Conservation (phyloP, 495 filamentous ascomycete species). For the Neurospora sp. region DNA sequence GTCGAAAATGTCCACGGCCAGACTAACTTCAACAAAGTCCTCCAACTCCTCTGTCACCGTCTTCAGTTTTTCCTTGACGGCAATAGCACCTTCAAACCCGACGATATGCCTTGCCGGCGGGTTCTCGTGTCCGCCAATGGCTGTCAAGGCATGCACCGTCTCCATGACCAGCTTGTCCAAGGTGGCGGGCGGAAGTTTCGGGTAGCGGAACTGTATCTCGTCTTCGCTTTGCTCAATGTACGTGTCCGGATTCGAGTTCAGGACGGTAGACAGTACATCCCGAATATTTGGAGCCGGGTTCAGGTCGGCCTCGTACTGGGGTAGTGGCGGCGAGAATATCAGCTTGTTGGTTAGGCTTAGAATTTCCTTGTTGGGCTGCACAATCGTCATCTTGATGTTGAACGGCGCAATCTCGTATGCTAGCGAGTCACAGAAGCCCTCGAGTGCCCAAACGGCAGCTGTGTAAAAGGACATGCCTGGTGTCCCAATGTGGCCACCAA, state of each 20-base stretch:
- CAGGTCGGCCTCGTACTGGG: slow-evolving; percentile 59
- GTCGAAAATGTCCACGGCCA: slow-evolving; percentile 67
- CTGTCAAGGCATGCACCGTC: slow-evolving; percentile 82
- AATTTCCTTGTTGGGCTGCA: slow-evolving; percentile 81
- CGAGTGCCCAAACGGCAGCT: slow-evolving; percentile 87
- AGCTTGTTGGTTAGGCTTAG: slow-evolving; percentile 76
- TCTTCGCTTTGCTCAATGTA: slow-evolving; percentile 33
- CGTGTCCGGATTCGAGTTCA: slow-evolving; percentile 47
- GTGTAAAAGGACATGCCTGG: slow-evolving; percentile 86
- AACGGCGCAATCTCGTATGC: slow-evolving; percentile 97
- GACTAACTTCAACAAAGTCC: slow-evolving; percentile 86
- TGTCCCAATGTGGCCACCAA: slow-evolving; percentile 87
- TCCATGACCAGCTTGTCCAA: slow-evolving; percentile 67
- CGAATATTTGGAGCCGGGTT: slow-evolving; percentile 74
- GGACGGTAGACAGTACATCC: slow-evolving; percentile 66
- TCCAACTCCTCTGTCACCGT: slow-evolving; percentile 93
- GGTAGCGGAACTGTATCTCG: slow-evolving; percentile 60
- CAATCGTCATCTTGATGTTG: slow-evolving; percentile 90
- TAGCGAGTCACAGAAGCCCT: slow-evolving; percentile 95
- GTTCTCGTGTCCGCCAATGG: slow-evolving; percentile 91
- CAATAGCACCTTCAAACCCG: slow-evolving; percentile 77
- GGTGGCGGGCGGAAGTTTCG: slow-evolving; percentile 53
- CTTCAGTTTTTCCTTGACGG: slow-evolving; percentile 92
- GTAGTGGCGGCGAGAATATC: slow-evolving; percentile 64
- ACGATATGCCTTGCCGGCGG: slow-evolving; percentile 92